Evolutionary conservation across 192 early-diverging fungal species (phyloP).

Genomic region (Dissophora ornata): DNA sequence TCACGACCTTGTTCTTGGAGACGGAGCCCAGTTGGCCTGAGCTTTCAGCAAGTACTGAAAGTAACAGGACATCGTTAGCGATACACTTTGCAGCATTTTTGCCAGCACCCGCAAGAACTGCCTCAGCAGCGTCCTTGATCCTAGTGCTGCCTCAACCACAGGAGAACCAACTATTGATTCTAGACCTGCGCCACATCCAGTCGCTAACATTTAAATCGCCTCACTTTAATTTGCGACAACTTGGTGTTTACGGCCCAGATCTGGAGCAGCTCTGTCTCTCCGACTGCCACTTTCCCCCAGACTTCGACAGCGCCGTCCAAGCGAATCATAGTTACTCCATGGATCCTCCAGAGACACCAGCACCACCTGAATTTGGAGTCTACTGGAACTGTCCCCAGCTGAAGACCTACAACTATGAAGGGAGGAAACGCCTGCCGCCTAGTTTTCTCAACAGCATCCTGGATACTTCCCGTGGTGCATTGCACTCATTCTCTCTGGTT

Average conservation of each 20-base stretch:
- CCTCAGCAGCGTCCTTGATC: not conserved
- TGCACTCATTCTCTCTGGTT: not conserved
- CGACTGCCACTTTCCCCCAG: not conserved
- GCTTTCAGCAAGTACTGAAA: not conserved
- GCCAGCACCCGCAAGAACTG: not conserved
- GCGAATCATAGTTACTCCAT: not conserved
- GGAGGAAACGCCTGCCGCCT: not conserved
- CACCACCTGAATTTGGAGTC: not conserved
- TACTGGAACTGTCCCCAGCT: constrained; percentile 26
- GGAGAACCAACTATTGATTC: not conserved
- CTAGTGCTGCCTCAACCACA: not conserved
- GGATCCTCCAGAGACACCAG: not conserved
- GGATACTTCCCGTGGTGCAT: not conserved
- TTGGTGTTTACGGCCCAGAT: constrained; percentile 8
- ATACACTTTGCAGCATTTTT: not conserved
- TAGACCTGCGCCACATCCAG: not conserved
- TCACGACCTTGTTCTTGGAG: not conserved
- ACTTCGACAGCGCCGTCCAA: not conserved
- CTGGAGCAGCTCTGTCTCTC: constrained; percentile 6
- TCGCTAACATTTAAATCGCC: constrained; percentile 5
- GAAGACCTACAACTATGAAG: not conserved
- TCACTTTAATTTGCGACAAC: not conserved
- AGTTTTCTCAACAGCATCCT: constrained; percentile 11
- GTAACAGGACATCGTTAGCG: no score
- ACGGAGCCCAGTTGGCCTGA: constrained; percentile 8